phyloP scores from a whole-genome alignment of 2,329 filamentous ascomycete genomes.

The Fusarium tupiense region DNA sequence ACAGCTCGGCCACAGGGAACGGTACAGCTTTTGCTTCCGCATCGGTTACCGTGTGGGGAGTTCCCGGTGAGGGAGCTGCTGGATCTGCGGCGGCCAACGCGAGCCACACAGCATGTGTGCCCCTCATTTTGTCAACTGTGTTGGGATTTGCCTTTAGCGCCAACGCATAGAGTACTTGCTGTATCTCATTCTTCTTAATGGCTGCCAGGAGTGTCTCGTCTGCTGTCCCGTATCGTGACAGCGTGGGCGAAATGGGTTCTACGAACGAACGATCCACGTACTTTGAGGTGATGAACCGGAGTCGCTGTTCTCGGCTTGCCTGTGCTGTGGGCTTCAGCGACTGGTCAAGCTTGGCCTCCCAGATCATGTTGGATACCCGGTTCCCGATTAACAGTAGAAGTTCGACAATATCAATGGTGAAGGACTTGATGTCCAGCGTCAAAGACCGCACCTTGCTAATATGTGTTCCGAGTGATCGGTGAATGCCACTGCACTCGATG shows the following conservation, averaged over 20 bases:
- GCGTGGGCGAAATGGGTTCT: constrained; percentile 76
- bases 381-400: constrained; percentile 92
- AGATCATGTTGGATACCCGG: constrained; percentile 94
- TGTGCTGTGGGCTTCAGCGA: constrained; percentile 77
- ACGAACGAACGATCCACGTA: constrained; percentile 89
- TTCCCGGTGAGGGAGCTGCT: constrained; percentile 72
- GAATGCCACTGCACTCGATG: constrained; percentile 98
- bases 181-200: constrained; percentile 96
- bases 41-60: constrained; percentile 55
- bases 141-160: constrained; percentile 90
- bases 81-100: constrained; percentile 94
- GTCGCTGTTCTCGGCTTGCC: constrained; percentile 86
- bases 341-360: constrained; percentile 86
- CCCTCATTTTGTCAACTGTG: constrained; percentile 82
- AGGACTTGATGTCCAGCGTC: constrained; percentile 94
- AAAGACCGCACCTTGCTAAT: constrained; percentile 97
- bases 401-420: constrained; percentile 97
- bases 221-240: constrained; percentile 79
- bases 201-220: constrained; percentile 91
- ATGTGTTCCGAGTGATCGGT: constrained; percentile 94
- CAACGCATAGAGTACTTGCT: constrained; percentile 89
- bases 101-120: constrained; percentile 88
- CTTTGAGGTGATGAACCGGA: constrained; percentile 96
- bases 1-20: constrained; percentile 89
- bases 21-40: constrained; percentile 66